Base-by-base conservation (phyloP, 1,284 basidiomycete genomes). In the Tilletia caries region DNA sequence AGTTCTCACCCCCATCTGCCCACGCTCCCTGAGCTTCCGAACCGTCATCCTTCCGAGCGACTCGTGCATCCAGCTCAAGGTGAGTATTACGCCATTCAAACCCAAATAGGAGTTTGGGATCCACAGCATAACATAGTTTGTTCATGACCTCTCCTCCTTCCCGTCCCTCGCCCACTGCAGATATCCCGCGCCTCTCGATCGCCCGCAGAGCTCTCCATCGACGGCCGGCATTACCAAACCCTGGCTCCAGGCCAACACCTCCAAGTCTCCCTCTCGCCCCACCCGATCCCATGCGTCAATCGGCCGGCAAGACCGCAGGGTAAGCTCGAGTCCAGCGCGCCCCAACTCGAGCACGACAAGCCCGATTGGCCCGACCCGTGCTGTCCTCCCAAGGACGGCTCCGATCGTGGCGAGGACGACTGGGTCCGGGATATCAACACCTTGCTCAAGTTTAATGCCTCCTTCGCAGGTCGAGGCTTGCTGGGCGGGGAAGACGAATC, bases 381-480 rank as follows among this genome's bases (percentile, higher is more conserved):
- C 25, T 12, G 54, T 60, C 27, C 25, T 29, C 20, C n/a, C n/a
- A n/a, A 10, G n/a, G 48, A 50, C 48, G 34, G 29, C 25, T 50
- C 62, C 29, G 70, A 85, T 75, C 89, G 91, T 0, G 91, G 91
- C 6, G 91, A 91, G 77, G 92, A 92, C 76, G 92, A 93, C 77
- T 98, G 95, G 95, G 93, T 97, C 27, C 86, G 92, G 71, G 95
- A 98, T 83, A 96, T 98, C 84, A 97, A 97, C 62, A 78, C 76
- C 4, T 73, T 85, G 73, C 76, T 85, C 43, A 79, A 79, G 60
- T 84, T 83, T 67, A 83, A 84, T 68, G 79, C 80, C 1, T 75
- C 73, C 41, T 83, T 83, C 54, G 75, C 74, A n/a, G 79, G 77
- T 0, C 65, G 79, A 32, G 79, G 77, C 20, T 72, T 76, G 32